Evolutionary conservation across 495 filamentous ascomycete species (phyloP), one percentile per base, ranked within the genome.

Genomic region (Penicillium cataractarum): DNA sequence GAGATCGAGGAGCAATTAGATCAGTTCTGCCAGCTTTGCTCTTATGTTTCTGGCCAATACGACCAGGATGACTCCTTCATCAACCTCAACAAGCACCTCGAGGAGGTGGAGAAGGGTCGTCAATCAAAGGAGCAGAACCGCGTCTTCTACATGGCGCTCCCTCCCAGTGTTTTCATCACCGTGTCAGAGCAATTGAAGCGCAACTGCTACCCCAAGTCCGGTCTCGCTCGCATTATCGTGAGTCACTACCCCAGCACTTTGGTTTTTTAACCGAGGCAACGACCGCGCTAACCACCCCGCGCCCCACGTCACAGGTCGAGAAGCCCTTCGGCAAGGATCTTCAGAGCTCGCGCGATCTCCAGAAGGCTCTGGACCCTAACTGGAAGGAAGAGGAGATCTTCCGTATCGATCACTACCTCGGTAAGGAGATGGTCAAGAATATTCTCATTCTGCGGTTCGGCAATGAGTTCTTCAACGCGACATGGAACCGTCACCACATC

Each of bases 361-460:
- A 98, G 70, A 96, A 92, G 75, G 94, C 96, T 4, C 84, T 99
- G 54, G 92, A 93, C 68, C 96, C 96, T 33, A 92, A 98, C 82
- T 99, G 96, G 96, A 96, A 90, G 73, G 96, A 99, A 78, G 96
- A 99, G 51, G 96, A 99, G 82, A 91, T 98, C 67, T 99, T 96
- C 87, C 94, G 96, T 71, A 99, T 99, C 71, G 96, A 99, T 76
- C 96, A 99, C 81, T 99, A 99, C 75, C 86, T 99, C 42, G 96
- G 96, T 67, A 99, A 99, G 86, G 96, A 99, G 83, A 99, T 99
- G 96, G 96, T 99, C 58, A 99, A 99, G 86, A 99, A 99, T 76
- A 96, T 99, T 70, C 86, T 99, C 57, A 97, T 99, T 67, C 87
- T 99, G 63, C 86, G 96, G 66, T 99, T 99, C 76, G 96, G 95